Evolutionary conservation across 352 stramenopile genomes (phyloP).

Genomic region (Pythium folliculosum): DNA sequence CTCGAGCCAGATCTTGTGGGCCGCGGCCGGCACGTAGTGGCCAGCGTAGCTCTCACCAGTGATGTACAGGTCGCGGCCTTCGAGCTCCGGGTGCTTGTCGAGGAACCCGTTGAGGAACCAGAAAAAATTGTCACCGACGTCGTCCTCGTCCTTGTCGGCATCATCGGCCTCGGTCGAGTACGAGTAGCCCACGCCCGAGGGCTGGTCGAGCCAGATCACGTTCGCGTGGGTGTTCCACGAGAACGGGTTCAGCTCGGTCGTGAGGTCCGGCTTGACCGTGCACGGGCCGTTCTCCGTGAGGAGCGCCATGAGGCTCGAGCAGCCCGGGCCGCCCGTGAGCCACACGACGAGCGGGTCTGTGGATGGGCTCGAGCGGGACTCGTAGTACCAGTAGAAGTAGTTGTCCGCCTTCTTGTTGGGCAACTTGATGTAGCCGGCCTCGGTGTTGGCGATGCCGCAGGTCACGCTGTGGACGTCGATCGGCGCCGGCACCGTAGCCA

Average conservation of each 20-base stretch:
- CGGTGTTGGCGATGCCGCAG: slow-evolving; percentile 17
- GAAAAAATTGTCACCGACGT: slow-evolving; percentile 53
- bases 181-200: slow-evolving; percentile 47
- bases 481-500: neutral
- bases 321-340: slow-evolving; percentile 55
- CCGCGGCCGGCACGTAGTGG: slow-evolving; percentile 50
- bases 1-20: slow-evolving; percentile 41
- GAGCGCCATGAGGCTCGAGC: slow-evolving; percentile 37
- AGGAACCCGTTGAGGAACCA: slow-evolving; percentile 62
- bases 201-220: slow-evolving; percentile 55
- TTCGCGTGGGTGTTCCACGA: slow-evolving; percentile 59
- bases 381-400: slow-evolving; percentile 76
- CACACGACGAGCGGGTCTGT: slow-evolving; percentile 59
- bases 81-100: slow-evolving; percentile 42
- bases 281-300: slow-evolving; percentile 65
- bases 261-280: slow-evolving; percentile 30
- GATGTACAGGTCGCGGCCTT: slow-evolving; percentile 48
- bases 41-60: slow-evolving; percentile 59
- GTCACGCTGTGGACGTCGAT: slow-evolving; percentile 4
- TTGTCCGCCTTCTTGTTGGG: slow-evolving; percentile 53
- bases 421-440: slow-evolving; percentile 53
- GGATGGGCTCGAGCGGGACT: slow-evolving; percentile 35
- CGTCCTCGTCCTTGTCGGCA: slow-evolving; percentile 34
- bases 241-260: slow-evolving; percentile 39
- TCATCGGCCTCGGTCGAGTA: slow-evolving; percentile 40